Percentiles rank a stretch among this genome's conserved stretches.
Conservation (phyloP, 768 basidiomycete species). For the Tephrocybe sp. region DNA sequence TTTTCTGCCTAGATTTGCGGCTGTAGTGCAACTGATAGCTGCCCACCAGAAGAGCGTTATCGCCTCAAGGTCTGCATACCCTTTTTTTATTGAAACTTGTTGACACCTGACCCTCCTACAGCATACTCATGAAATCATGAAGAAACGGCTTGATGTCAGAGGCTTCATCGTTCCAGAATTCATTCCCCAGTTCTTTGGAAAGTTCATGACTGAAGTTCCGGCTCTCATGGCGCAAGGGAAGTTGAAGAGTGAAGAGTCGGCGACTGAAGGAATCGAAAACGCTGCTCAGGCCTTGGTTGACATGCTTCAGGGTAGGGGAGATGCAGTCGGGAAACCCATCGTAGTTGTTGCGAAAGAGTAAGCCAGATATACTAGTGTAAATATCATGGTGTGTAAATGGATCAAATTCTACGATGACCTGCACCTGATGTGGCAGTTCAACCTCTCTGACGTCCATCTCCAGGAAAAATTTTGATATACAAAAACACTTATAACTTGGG, state of each 20-base stretch:
- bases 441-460: no score
- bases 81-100: background rate
- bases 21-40: conserved; percentile 1
- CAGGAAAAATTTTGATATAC: no score
- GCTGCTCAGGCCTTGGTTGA: conserved; percentile 28
- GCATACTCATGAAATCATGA: conserved; percentile 37
- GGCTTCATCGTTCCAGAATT: conserved; percentile 39
- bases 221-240: conserved; percentile 34
- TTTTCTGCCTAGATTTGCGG: conserved; percentile 6
- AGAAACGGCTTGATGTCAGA: conserved; percentile 38
- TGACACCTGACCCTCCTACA: conserved; percentile 10
- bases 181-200: conserved; percentile 26
- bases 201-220: conserved; percentile 38
- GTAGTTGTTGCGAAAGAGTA: conserved; percentile 9
- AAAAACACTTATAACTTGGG: no score
- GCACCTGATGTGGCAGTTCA: no score
- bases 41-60: conserved; percentile 8
- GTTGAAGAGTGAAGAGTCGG: conserved; percentile 36
- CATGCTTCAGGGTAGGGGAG: conserved; percentile 1
- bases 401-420: no score
- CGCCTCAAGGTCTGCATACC: conserved; percentile 7
- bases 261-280: conserved; percentile 36
- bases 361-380: background rate
- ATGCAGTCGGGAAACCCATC: conserved; percentile 11
- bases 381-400: no score